Base-by-base conservation (phyloP, 1,284 basidiomycete genomes). In the Cutaneotrichosporon mucoides region DNA sequence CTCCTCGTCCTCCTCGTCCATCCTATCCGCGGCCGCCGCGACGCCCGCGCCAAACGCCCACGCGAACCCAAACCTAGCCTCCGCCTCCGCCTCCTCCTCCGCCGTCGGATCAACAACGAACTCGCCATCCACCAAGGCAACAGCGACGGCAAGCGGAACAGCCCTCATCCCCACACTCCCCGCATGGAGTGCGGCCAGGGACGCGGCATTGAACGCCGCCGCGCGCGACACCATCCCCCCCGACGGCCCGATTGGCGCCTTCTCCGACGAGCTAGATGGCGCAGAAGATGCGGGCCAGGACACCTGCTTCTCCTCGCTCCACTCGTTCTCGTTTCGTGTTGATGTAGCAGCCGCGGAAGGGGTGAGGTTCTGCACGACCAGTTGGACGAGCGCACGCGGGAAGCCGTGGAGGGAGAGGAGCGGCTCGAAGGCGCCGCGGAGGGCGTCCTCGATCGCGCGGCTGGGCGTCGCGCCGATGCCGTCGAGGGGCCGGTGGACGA, bases 71-170 rank as follows among this genome's bases (percentile, higher is more conserved):
- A 86, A 81, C 13, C 88, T 76, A 10, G 81, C 81, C 9, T 73
- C 73, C 4, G 89, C 88, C 43, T 84, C 82, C 41, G 83, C 81
- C 45, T 84, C 84, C 68, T 84, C 83, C 45, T 81, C 81, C 82
- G 85, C 2, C 33, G 87, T 79, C 2, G 88, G 89, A 62, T 89
- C 89, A 36, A 88, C 71, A 57, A 89, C 83, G 57, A 90, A 68
- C 63, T 87, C 84, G 11, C 56, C 76, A 65, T 73, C 55, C 1
- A 68, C 57, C 3, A 79, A 44, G 0, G 80, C 81, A n/a, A 81
- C 68, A 6, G 75, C 66, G 1, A 79, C 74, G 4, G 80, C 80
- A 0, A 81, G 63, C 3, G 80, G 72, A 33, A 81, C 73, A 0
- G 76, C 81, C 4, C 71, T 69, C 47, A 80, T 69, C 5, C 76